These are phyloP conservation scores for Austropuccinia psidii DNA, from an alignment of 1,284 basidiomycete species.

Conservation along the genomic window DNA sequence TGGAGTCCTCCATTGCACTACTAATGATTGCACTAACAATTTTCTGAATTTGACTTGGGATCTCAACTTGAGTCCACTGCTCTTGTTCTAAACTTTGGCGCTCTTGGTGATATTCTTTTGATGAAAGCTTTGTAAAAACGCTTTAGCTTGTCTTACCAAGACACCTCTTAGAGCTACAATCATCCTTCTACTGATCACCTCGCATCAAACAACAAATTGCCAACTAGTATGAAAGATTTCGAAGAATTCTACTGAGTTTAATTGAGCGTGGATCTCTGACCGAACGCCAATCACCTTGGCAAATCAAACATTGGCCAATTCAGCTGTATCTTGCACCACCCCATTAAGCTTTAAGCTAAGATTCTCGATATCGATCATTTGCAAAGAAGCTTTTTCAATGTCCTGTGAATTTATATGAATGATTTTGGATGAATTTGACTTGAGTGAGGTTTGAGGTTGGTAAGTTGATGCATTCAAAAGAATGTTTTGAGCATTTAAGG, in stretches of 20 bases:
- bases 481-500: neutral
- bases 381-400: too few relatives aligned
- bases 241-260: slow-evolving; percentile 68
- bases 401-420: too few relatives aligned
- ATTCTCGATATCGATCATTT: slow-evolving; percentile 43
- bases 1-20: slow-evolving; percentile 71
- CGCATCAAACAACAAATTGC: slow-evolving; percentile 78
- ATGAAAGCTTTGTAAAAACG: slow-evolving; percentile 79
- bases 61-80: slow-evolving; percentile 73
- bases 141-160: slow-evolving; percentile 71
- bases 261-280: slow-evolving; percentile 65
- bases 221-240: slow-evolving; percentile 75
- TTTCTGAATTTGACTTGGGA: slow-evolving; percentile 60
- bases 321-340: slow-evolving; percentile 67
- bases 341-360: slow-evolving; percentile 61
- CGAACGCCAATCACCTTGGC: slow-evolving; percentile 70
- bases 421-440: too few relatives aligned
- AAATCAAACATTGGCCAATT: slow-evolving; percentile 70
- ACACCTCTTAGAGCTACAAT: slow-evolving; percentile 80
- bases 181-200: slow-evolving; percentile 77
- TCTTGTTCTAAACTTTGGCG: slow-evolving; percentile 83
- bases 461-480: slow-evolving; percentile 16
- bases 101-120: slow-evolving; percentile 69
- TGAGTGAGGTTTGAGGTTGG: neutral
- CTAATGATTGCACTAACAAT: slow-evolving; percentile 67